phyloP scores from a whole-genome alignment of 2,329 filamentous ascomycete genomes.

The Talaromyces pinophilus region DNA sequence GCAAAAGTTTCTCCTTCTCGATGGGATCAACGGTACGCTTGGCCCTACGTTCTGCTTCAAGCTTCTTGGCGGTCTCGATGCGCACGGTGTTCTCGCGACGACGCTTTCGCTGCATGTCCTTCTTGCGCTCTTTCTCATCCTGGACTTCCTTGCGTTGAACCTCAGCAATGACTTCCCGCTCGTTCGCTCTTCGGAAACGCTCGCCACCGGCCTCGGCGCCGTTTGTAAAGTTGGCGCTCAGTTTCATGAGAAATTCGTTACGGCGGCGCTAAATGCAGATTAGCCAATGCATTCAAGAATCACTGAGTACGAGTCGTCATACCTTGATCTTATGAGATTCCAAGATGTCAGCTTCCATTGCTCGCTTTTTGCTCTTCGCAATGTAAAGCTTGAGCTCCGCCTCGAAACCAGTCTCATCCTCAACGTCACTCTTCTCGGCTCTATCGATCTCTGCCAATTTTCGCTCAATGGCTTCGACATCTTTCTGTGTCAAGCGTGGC shows the following conservation, averaged over 20 bases:
- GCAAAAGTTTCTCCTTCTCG: conserved; percentile 76
- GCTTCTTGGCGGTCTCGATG: conserved; percentile 81
- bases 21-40: conserved; percentile 77
- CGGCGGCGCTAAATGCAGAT: conserved; percentile 57
- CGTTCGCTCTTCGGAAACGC: conserved; percentile 74
- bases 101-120: conserved; percentile 98
- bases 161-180: conserved; percentile 77
- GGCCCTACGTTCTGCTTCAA: conserved; percentile 74
- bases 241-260: conserved; percentile 56
- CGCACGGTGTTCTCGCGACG: conserved; percentile 92
- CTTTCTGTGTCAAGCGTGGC: conserved; percentile 59
- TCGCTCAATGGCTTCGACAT: conserved; percentile 69
- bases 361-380: conserved; percentile 64
- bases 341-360: conserved; percentile 62
- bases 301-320: conserved; percentile 41
- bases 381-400: conserved; percentile 56
- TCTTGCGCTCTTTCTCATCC: conserved; percentile 98
- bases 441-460: conserved; percentile 62
- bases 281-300: neutral
- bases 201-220: conserved; percentile 72
- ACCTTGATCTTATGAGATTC: conserved; percentile 68
- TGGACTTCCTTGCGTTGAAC: conserved; percentile 87
- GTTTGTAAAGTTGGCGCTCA: conserved; percentile 61
- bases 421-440: conserved; percentile 57
- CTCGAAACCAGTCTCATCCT: conserved; percentile 55